phyloP scores from a whole-genome alignment of 164 flowering plant genomes.

The Malania oleifera region DNA sequence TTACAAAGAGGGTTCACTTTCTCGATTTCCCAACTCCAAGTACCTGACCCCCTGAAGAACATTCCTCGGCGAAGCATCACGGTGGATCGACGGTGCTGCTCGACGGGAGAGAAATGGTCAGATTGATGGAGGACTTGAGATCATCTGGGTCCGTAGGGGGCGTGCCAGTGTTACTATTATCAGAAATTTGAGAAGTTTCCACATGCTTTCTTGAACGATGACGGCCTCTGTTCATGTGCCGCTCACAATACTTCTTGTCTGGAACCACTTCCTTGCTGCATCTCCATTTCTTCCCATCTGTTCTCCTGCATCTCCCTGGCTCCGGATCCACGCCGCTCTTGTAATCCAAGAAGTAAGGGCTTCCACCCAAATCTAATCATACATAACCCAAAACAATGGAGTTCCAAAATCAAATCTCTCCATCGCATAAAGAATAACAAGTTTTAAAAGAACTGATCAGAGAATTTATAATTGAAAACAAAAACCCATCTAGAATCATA shows the following conservation, averaged over 20 bases:
- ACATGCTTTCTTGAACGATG: slow-evolving; percentile 33
- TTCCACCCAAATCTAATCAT: slow-evolving; percentile 4
- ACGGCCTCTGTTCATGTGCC: slow-evolving; percentile 29
- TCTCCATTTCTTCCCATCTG: slow-evolving; percentile 59
- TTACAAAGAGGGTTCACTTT: slow-evolving; percentile 3
- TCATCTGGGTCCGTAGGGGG: no score
- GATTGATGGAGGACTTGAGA: slow-evolving; percentile 4
- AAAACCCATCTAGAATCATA: no score
- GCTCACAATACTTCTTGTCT: slow-evolving; percentile 50
- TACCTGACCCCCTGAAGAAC: not conserved
- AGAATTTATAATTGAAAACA: no score
- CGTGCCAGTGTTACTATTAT: not conserved
- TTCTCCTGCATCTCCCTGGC: slow-evolving; percentile 59
- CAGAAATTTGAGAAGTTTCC: slow-evolving; percentile 9
- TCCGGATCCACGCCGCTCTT: slow-evolving; percentile 42
- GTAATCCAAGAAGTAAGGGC: slow-evolving; percentile 4
- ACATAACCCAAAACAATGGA: no score
- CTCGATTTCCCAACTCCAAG: no score
- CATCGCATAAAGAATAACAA: no score
- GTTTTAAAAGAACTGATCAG: no score
- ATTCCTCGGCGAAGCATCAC: not conserved
- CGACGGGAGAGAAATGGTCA: slow-evolving; percentile 19
- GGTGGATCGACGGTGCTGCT: not conserved
- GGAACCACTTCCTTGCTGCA: slow-evolving; percentile 41
- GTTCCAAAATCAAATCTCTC: no score